These are phyloP conservation scores for Paecilomyces dactylethromorphus DNA, from an alignment of 2,329 filamentous ascomycete species.

Conservation along the genomic window DNA sequence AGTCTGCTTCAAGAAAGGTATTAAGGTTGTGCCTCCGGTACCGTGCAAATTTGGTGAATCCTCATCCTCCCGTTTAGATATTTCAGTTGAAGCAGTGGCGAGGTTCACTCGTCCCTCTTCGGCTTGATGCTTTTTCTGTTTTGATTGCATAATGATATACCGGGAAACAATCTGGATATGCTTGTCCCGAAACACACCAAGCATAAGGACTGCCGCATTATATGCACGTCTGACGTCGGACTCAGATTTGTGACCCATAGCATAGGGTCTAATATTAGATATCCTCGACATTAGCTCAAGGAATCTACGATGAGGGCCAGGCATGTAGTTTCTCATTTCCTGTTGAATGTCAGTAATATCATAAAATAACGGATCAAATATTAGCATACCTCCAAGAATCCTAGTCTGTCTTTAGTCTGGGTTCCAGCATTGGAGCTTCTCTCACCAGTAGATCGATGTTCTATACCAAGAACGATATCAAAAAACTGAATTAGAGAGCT, in stretches of 20 bases:
- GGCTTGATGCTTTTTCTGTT: slow-evolving; percentile 10
- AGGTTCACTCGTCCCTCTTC: slow-evolving; percentile 28
- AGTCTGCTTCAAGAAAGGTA: slow-evolving; percentile 48
- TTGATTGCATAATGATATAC: slow-evolving; percentile 45
- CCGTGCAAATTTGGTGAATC: slow-evolving; percentile 37
- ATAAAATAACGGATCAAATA: neutral
- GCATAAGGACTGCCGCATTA: slow-evolving; percentile 39
- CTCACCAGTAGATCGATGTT: slow-evolving; percentile 37
- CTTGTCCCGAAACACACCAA: slow-evolving; percentile 44
- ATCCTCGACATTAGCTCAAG: slow-evolving; percentile 39
- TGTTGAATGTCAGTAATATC: slow-evolving; percentile 11
- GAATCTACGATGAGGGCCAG: slow-evolving; percentile 46
- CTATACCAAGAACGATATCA: slow-evolving; percentile 46
- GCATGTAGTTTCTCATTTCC: slow-evolving; percentile 52
- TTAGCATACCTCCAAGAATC: slow-evolving; percentile 20
- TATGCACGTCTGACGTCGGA: slow-evolving; percentile 36
- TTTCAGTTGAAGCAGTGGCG: slow-evolving; percentile 39
- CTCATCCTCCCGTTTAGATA: slow-evolving; percentile 20
- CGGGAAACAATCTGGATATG: slow-evolving; percentile 49
- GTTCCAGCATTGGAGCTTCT: slow-evolving; percentile 13
- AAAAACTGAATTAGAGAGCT: slow-evolving; percentile 50
- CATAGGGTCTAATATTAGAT: slow-evolving; percentile 42
- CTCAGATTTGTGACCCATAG: slow-evolving; percentile 27
- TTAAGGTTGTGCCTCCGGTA: slow-evolving; percentile 48
- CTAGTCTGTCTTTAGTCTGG: slow-evolving; percentile 17